Conservation (phyloP, 2,329 filamentous ascomycete species). For the Emergomyces africanus region DNA sequence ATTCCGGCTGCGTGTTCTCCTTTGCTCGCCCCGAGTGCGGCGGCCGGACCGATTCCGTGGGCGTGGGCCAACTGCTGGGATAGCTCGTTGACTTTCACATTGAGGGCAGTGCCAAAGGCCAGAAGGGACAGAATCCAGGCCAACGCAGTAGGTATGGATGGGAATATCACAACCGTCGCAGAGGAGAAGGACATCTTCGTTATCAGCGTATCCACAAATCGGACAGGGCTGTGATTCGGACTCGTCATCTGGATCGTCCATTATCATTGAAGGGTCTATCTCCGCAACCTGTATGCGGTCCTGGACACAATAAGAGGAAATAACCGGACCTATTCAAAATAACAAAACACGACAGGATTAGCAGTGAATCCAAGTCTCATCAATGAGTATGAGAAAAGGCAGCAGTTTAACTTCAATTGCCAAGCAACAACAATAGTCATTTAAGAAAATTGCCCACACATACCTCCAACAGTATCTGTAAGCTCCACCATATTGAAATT, state of each 20-base stretch:
- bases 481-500: conserved; percentile 85
- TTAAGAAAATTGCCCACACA: conserved; percentile 26
- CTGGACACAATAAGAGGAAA: conserved; percentile 45
- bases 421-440: conserved; percentile 1
- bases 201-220: conserved; percentile 67
- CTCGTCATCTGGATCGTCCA: conserved; percentile 58
- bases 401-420: background rate
- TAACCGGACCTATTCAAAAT: conserved; percentile 35
- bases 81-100: conserved; percentile 45
- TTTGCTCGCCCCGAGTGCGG: conserved; percentile 35
- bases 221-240: conserved; percentile 61
- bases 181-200: conserved; percentile 73
- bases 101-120: conserved; percentile 87
- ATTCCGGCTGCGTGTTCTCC: conserved; percentile 27
- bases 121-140: conserved; percentile 60
- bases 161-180: conserved; percentile 85
- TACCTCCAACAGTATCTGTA: conserved; percentile 67
- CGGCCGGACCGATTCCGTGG: conserved; percentile 34
- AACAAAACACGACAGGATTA: background rate
- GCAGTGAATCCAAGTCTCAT: background rate
- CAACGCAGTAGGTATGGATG: conserved; percentile 87
- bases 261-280: conserved; percentile 58
- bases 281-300: conserved; percentile 63
- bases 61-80: conserved; percentile 20
- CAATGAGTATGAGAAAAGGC: background rate